Evolutionary conservation across 2,329 filamentous ascomycete species (phyloP).

Genomic region (Epichloe baconii): DNA sequence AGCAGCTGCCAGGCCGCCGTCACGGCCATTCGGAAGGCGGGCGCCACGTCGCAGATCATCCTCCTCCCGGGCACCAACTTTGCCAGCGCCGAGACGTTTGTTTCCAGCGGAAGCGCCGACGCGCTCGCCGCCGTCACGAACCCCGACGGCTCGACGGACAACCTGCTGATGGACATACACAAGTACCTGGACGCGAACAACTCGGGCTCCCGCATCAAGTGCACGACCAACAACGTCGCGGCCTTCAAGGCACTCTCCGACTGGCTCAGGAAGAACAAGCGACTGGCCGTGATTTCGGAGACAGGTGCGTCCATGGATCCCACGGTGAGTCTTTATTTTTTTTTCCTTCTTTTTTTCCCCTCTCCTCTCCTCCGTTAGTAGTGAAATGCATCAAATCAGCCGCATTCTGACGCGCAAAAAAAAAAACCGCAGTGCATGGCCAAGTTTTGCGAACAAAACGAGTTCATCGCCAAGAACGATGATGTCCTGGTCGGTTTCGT

Average conservation of each 20-base stretch:
- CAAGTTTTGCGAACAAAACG: constrained; percentile 32
- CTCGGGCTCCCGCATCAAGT: constrained; percentile 37
- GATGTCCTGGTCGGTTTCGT: constrained; percentile 35
- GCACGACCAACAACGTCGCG: constrained; percentile 38
- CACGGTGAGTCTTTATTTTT: constrained; percentile 18
- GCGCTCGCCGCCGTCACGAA: constrained; percentile 42
- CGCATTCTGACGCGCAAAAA: background rate
- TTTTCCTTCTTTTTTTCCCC: no score
- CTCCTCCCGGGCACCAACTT: constrained; percentile 47
- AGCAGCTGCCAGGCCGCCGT: constrained; percentile 48
- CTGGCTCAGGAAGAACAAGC: constrained; percentile 32
- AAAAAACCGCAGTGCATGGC: constrained; percentile 22
- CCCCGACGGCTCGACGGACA: constrained; percentile 41
- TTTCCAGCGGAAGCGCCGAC: constrained; percentile 35
- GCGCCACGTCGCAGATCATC: constrained; percentile 52
- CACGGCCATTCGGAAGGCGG: constrained; percentile 49
- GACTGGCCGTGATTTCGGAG: constrained; percentile 38
- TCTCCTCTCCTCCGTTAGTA: background rate
- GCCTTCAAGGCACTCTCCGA: constrained; percentile 33
- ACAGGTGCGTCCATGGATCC: constrained; percentile 33
- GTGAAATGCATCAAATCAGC: no score
- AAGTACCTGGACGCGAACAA: constrained; percentile 47
- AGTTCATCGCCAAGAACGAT: constrained; percentile 30
- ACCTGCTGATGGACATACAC: constrained; percentile 46
- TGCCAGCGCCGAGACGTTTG: constrained; percentile 34